Percentiles rank a stretch among this genome's conserved stretches.
phyloP scores from a whole-genome alignment of 495 filamentous ascomycete species.

The Penicillium canescens region DNA sequence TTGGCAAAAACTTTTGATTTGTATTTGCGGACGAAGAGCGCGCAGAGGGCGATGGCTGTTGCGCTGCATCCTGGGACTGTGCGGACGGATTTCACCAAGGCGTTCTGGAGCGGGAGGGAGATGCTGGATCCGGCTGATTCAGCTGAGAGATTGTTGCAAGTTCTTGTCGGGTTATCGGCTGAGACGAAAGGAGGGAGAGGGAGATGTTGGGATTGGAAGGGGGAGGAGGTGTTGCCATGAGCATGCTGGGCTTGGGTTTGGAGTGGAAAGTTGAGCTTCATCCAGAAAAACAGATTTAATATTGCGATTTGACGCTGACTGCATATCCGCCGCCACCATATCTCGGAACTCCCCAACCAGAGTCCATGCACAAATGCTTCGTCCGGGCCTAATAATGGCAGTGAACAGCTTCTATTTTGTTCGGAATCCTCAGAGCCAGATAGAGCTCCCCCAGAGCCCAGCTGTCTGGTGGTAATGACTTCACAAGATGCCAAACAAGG shows the following conservation, averaged over 20 bases:
- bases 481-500: too few relatives aligned
- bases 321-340: too few relatives aligned
- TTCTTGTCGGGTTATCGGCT: constrained; percentile 43
- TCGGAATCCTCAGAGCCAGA: too few relatives aligned
- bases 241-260: not conserved
- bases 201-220: constrained; percentile 76
- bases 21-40: constrained; percentile 55
- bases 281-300: too few relatives aligned
- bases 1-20: constrained; percentile 72
- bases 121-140: constrained; percentile 63
- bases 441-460: too few relatives aligned
- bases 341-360: too few relatives aligned
- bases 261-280: too few relatives aligned
- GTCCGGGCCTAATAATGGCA: too few relatives aligned
- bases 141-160: constrained; percentile 57
- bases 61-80: constrained; percentile 85
- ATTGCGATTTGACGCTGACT: too few relatives aligned
- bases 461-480: too few relatives aligned
- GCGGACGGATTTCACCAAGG: constrained; percentile 68
- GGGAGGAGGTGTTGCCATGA: constrained; percentile 66
- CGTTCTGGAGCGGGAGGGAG: constrained; percentile 65
- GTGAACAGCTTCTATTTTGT: too few relatives aligned
- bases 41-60: constrained; percentile 62
- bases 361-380: too few relatives aligned
- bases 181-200: constrained; percentile 55